Evolutionary conservation across 2,329 filamentous ascomycete species (phyloP).

Genomic region (Penicillium sp.): DNA sequence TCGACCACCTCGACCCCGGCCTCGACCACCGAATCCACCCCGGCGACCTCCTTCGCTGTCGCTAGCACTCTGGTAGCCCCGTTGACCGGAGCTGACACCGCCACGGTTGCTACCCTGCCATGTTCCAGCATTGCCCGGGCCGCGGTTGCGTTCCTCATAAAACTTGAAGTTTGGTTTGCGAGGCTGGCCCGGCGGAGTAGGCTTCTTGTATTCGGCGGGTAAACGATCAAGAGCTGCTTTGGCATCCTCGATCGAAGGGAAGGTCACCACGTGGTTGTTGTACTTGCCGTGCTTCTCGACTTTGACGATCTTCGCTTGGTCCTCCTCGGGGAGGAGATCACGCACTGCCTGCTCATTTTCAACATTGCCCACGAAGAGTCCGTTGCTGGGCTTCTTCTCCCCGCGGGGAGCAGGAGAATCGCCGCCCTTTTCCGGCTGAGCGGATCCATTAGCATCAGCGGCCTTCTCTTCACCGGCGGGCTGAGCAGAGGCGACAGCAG

Average conservation of each 20-base stretch:
- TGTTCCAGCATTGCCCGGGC: slow-evolving; percentile 49
- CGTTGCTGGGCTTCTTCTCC: slow-evolving; percentile 64
- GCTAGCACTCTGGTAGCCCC: slow-evolving; percentile 80
- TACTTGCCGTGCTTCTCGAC: slow-evolving; percentile 64
- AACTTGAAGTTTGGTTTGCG: slow-evolving; percentile 77
- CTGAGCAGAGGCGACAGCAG: slow-evolving; percentile 37
- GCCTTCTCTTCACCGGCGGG: slow-evolving; percentile 45
- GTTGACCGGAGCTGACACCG: slow-evolving; percentile 58
- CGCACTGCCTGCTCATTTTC: slow-evolving; percentile 76
- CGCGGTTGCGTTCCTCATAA: slow-evolving; percentile 63
- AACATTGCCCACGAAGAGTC: slow-evolving; percentile 83
- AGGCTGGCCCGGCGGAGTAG: slow-evolving; percentile 60
- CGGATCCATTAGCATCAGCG: slow-evolving; percentile 49
- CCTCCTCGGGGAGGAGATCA: slow-evolving; percentile 75
- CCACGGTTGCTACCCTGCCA: slow-evolving; percentile 56
- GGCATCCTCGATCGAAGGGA: slow-evolving; percentile 72
- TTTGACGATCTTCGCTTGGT: slow-evolving; percentile 71
- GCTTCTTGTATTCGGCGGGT: slow-evolving; percentile 69
- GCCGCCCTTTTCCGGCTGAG: slow-evolving; percentile 40
- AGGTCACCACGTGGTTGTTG: slow-evolving; percentile 75
- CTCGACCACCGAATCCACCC: slow-evolving; percentile 54
- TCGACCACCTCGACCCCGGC: slow-evolving; percentile 49
- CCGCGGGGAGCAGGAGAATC: slow-evolving; percentile 52
- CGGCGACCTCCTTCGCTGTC: slow-evolving; percentile 65
- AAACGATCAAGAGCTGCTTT: slow-evolving; percentile 70